Evolutionary conservation across 805 yeast genomes (phyloP), one percentile per base, ranked within the genome.

Genomic region (Starmerella stigmatis): DNA sequence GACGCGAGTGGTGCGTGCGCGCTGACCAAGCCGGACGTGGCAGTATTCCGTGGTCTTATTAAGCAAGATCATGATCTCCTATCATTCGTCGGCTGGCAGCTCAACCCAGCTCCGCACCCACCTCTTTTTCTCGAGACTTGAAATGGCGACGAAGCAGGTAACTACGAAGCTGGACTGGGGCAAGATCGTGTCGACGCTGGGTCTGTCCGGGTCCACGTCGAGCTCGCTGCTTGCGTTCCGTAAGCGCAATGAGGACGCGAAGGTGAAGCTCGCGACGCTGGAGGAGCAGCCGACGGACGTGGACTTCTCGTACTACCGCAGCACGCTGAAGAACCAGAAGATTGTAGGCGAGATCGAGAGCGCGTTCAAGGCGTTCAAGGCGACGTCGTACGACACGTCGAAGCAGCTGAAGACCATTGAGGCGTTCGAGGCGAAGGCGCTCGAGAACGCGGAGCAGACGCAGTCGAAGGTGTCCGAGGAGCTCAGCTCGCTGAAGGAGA

Each of bases 161-260:
- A 78, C 89, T 60, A 72, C 82, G 62, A 89, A 86, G 72, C 72
- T 89, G 67, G 94, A 92, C 76, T 92, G 97, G 96, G 79, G 92
- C 62, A 81, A 81, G 71, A 79, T 92, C 64, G 76, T 84, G 64
- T 70, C 88, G 57, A 78, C 86, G 57, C 75, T 92, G 63, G 96
- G 96, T 49, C 75, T 92, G 63, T 78, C 95, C 50, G 98, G 98
- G 52, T 70, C 79, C 63, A 92, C 98, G 52, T 94, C 95, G 49
- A 63, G 83, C 44, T 77, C 94, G 35, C 73, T 92, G 65, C 77
- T 92, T 44, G 76, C 94, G 25, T 92, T 92, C 81, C 88, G 88
- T 72, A 89, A 92, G 84, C 85, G 98, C 77, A 81, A 86, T 68
- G 98, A 92, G 63, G 97, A 92, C 66, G 97, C 97, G 58, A 82